Percentiles rank a stretch among this genome's conserved stretches.
Conservation (phyloP, 2,329 filamentous ascomycete genomes). For the Hymenoscyphus fructigenus region DNA sequence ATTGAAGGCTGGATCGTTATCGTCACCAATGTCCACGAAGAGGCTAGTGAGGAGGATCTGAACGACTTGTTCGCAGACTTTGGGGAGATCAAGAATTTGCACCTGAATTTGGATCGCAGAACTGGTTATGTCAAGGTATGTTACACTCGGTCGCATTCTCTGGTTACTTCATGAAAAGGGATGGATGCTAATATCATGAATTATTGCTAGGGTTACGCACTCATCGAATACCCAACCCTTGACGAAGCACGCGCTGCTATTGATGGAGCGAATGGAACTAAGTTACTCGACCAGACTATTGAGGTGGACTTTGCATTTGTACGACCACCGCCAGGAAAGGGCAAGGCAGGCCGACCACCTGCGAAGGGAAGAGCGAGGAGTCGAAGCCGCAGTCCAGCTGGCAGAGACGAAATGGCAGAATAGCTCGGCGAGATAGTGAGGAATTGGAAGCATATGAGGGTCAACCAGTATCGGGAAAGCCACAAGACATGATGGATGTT, state of each 20-base stretch:
- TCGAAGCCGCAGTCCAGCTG: slow-evolving; percentile 36
- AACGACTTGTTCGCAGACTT: slow-evolving; percentile 81
- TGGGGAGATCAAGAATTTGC: slow-evolving; percentile 84
- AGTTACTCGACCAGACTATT: slow-evolving; percentile 79
- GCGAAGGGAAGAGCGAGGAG: slow-evolving; percentile 36
- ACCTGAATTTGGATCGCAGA: slow-evolving; percentile 77
- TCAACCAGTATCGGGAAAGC: not conserved
- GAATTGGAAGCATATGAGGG: not conserved
- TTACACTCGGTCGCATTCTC: not conserved
- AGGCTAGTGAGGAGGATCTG: slow-evolving; percentile 79
- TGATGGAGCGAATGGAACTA: slow-evolving; percentile 72
- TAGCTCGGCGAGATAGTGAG: slow-evolving; percentile 12
- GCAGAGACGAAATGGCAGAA: slow-evolving; percentile 30
- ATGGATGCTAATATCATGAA: slow-evolving; percentile 4
- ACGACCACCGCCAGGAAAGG: slow-evolving; percentile 67
- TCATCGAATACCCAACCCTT: slow-evolving; percentile 81
- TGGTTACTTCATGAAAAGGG: not conserved
- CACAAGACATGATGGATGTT: not conserved
- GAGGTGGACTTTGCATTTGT: slow-evolving; percentile 85
- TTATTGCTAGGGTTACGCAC: slow-evolving; percentile 67
- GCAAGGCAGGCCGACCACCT: slow-evolving; percentile 37
- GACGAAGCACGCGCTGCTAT: slow-evolving; percentile 80
- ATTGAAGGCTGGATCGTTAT: slow-evolving; percentile 90
- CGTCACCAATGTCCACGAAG: slow-evolving; percentile 84
- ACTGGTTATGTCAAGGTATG: slow-evolving; percentile 83